phyloP scores from a whole-genome alignment of 2,329 filamentous ascomycete genomes.

The Epichloe aotearoae region DNA sequence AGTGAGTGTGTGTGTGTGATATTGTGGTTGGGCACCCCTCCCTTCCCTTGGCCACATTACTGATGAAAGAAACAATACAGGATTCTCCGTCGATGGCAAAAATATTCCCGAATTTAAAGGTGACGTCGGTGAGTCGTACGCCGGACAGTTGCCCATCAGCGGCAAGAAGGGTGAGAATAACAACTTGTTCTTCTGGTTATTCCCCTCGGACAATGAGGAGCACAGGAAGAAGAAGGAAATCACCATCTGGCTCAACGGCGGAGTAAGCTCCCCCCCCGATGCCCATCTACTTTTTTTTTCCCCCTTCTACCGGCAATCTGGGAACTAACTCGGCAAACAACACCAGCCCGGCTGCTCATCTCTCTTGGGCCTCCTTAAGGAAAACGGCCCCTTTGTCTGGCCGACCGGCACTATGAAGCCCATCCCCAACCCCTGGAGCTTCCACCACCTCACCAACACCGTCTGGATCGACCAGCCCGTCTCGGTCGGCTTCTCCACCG shows the following conservation, averaged over 20 bases:
- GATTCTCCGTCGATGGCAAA: slow-evolving; percentile 46
- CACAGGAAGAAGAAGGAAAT: slow-evolving; percentile 40
- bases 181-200: slow-evolving; percentile 55
- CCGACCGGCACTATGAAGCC: slow-evolving; percentile 56
- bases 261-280: slow-evolving; percentile 16
- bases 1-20: slow-evolving; percentile 4
- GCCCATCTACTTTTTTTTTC: no score
- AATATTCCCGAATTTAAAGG: slow-evolving; percentile 51
- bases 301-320: no score
- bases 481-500: slow-evolving; percentile 55
- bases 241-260: slow-evolving; percentile 48
- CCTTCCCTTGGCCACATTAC: no score
- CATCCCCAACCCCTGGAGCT: slow-evolving; percentile 54
- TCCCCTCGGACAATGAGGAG: slow-evolving; percentile 37
- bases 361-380: slow-evolving; percentile 56
- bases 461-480: slow-evolving; percentile 62
- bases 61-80: slow-evolving; percentile 15
- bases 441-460: slow-evolving; percentile 37
- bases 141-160: slow-evolving; percentile 42
- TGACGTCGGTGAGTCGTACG: slow-evolving; percentile 46
- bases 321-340: no score
- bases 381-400: slow-evolving; percentile 65
- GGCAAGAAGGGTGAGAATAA: slow-evolving; percentile 33
- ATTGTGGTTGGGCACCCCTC: no score
- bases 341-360: slow-evolving; percentile 40